Evolutionary conservation across 2,329 filamentous ascomycete species (phyloP).

Genomic region (Ophiostoma angusticollis): DNA sequence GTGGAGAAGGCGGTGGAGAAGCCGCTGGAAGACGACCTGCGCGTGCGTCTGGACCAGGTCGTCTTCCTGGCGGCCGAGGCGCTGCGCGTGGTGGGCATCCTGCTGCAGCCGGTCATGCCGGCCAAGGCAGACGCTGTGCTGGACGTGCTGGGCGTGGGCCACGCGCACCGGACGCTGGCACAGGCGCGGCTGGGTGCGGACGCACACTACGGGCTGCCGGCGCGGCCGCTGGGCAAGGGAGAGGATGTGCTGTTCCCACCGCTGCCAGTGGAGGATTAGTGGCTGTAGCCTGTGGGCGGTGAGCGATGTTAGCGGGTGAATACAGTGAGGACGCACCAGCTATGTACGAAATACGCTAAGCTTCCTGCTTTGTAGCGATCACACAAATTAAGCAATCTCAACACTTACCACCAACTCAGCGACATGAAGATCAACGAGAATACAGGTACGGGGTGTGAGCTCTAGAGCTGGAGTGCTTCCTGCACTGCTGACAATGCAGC

Average conservation of each 20-base stretch:
- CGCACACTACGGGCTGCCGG: slow-evolving; percentile 48
- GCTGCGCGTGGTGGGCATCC: slow-evolving; percentile 65
- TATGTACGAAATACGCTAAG: slow-evolving; percentile 13
- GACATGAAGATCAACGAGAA: slow-evolving; percentile 15
- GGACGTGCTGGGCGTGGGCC: slow-evolving; percentile 61
- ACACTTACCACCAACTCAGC: neutral
- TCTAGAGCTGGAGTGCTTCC: neutral
- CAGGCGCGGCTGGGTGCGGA: slow-evolving; percentile 54
- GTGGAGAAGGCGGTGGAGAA: slow-evolving; percentile 26
- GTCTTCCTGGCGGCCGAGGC: slow-evolving; percentile 65
- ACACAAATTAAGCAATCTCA: neutral
- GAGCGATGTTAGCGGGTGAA: too few species aligned
- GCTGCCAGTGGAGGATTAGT: slow-evolving; percentile 28
- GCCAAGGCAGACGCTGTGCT: slow-evolving; percentile 59
- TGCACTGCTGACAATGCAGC: slow-evolving; percentile 33
- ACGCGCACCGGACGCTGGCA: slow-evolving; percentile 47
- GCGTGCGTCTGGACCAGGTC: slow-evolving; percentile 36
- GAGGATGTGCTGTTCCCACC: slow-evolving; percentile 41
- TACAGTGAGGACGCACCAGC: too few species aligned
- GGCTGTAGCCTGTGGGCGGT: too few species aligned
- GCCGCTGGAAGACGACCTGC: too few species aligned
- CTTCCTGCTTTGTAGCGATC: too few species aligned
- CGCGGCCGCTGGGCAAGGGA: slow-evolving; percentile 22
- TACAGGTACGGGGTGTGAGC: slow-evolving; percentile 24
- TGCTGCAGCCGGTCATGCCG: slow-evolving; percentile 87